A percentile compares a stretch with the other conserved stretches of the same genome.
phyloP scores from a whole-genome alignment of 2,329 filamentous ascomycete genomes.

The Aspergillus neoniger region DNA sequence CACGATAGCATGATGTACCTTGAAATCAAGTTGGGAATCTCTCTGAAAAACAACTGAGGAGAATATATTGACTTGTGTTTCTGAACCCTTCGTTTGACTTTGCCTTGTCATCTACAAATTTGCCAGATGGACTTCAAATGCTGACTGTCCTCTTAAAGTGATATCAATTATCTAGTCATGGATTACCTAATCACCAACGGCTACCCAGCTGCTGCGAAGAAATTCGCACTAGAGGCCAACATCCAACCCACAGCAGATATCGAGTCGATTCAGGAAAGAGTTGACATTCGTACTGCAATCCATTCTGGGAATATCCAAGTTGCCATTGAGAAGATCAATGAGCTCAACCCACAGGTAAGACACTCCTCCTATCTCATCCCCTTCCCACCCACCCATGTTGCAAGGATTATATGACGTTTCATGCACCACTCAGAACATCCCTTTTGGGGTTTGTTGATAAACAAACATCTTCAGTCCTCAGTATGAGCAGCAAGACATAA shows the following conservation, averaged over 20 bases:
- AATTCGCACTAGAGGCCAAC: constrained; percentile 93
- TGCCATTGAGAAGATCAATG: constrained; percentile 85
- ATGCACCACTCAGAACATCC: constrained; percentile 99
- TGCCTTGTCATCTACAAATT: constrained; percentile 1
- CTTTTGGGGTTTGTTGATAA: constrained; percentile 87
- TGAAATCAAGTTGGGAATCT: constrained; percentile 98
- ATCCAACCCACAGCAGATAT: constrained; percentile 72
- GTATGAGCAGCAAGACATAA: constrained; percentile 67
- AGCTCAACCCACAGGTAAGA: constrained; percentile 86
- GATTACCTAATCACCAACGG: constrained; percentile 97
- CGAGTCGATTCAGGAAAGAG: constrained; percentile 72
- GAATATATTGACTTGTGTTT: constrained; percentile 78
- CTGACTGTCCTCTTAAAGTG: constrained; percentile 58
- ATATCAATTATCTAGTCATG: constrained; percentile 93
- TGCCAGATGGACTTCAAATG: constrained; percentile 15
- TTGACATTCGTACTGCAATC: constrained; percentile 81
- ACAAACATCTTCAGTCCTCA: constrained; percentile 76
- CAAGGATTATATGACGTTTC: constrained; percentile 95
- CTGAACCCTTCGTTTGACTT: constrained; percentile 52
- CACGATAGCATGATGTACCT: constrained; percentile 70
- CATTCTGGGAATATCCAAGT: constrained; percentile 81
- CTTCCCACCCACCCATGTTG: constrained; percentile 39
- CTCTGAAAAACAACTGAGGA: constrained; percentile 96
- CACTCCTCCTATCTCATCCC: constrained; percentile 5
- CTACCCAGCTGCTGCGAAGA: constrained; percentile 87